Evolutionary conservation across 2,329 filamentous ascomycete species (phyloP).

Genomic region (Fusarium abutilonis): DNA sequence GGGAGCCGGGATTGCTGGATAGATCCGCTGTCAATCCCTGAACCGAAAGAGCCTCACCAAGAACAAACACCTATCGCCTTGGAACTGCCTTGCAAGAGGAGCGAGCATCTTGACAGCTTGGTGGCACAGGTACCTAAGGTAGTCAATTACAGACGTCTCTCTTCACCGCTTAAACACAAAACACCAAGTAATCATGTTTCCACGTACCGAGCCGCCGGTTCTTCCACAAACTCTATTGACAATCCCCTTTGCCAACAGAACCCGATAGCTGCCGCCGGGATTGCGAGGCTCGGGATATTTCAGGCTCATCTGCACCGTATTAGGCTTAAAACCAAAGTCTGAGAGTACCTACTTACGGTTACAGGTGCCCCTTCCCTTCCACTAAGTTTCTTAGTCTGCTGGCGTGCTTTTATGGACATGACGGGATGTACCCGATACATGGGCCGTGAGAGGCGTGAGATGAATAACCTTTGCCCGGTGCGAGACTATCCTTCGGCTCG

Average conservation of each 20-base stretch:
- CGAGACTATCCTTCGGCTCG: constrained; percentile 24
- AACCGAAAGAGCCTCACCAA: constrained; percentile 34
- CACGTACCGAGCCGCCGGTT: constrained; percentile 38
- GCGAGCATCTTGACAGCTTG: neutral
- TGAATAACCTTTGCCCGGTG: constrained; percentile 28
- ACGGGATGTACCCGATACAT: constrained; percentile 39
- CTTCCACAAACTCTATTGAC: constrained; percentile 35
- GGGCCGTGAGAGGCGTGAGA: constrained; percentile 14
- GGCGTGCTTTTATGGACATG: neutral
- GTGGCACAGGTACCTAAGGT: neutral
- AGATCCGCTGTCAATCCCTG: constrained; percentile 43
- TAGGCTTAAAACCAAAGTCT: constrained; percentile 26
- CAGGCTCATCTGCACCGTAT: constrained; percentile 20
- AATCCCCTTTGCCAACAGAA: constrained; percentile 26
- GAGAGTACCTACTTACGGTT: constrained; percentile 9
- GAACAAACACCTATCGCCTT: constrained; percentile 3
- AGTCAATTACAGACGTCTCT: constrained; percentile 3
- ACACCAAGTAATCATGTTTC: constrained; percentile 7
- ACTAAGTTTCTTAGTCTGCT: constrained; percentile 17
- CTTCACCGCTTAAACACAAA: constrained; percentile 14
- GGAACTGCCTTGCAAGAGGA: neutral
- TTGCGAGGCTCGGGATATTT: constrained; percentile 18
- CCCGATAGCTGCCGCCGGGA: constrained; percentile 17
- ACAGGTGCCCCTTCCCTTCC: constrained; percentile 28
- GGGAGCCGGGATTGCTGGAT: constrained; percentile 32